Percentiles rank a stretch among this genome's conserved stretches.
Conservation (phyloP, 176 grass and related monocot genomes). For the Eleusine coracana region DNA sequence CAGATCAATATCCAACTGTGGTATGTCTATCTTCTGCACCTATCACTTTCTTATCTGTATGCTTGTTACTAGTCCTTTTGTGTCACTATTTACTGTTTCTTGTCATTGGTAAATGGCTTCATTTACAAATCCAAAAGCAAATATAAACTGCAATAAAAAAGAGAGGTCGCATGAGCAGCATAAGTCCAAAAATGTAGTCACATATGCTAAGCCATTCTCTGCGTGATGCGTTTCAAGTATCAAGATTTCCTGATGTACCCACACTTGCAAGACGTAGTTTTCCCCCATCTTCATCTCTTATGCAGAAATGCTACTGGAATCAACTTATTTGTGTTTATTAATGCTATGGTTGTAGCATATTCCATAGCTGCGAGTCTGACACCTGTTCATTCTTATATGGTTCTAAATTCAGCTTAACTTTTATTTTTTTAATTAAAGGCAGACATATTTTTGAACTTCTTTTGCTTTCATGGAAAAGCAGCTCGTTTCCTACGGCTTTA, state of each 20-base stretch:
- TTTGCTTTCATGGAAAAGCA: constrained; percentile 44
- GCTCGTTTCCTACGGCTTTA: constrained; percentile 16
- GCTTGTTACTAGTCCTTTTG: constrained; percentile 40
- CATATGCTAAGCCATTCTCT: constrained; percentile 1
- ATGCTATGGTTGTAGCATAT: constrained; percentile 45
- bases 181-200: constrained; percentile 12
- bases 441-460: constrained; percentile 32
- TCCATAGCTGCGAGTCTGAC: constrained; percentile 34
- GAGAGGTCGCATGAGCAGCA: constrained; percentile 27
- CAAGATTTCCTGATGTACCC: neutral
- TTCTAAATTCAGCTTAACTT: constrained; percentile 41
- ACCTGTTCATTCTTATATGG: constrained; percentile 37
- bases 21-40: constrained; percentile 33
- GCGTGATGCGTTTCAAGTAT: neutral
- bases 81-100: neutral
- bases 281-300: constrained; percentile 22
- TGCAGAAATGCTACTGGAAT: constrained; percentile 21
- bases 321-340: constrained; percentile 43
- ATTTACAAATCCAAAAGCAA: constrained; percentile 12
- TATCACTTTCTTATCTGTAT: constrained; percentile 12
- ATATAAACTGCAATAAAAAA: neutral
- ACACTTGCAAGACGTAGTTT: neutral
- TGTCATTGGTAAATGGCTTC: constrained; percentile 25
- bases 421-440: constrained; percentile 33
- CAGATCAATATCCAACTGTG: constrained; percentile 28